A percentile compares a stretch with the other conserved stretches of the same genome.
These are phyloP conservation scores for Aureobasidium subglaciale DNA, from an alignment of 2,329 filamentous ascomycete species.

Conservation along the genomic window DNA sequence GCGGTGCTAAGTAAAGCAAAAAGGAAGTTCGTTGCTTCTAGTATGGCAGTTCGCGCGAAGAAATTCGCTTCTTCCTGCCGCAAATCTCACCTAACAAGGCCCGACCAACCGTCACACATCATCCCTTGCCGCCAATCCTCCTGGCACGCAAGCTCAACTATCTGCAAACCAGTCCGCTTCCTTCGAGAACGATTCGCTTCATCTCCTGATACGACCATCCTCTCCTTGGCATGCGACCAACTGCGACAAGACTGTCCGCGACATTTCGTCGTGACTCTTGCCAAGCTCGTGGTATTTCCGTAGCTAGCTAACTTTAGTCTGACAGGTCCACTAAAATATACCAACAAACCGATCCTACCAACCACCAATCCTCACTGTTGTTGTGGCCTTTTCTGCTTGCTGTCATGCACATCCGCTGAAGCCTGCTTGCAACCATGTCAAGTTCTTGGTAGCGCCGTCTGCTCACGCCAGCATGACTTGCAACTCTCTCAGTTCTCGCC, in stretches of 20 bases:
- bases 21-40: neutral
- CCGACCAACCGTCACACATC: neutral
- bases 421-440: neutral
- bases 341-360: neutral
- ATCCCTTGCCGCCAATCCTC: neutral
- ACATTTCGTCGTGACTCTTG: neutral
- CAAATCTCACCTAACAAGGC: neutral
- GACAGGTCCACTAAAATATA: conserved; percentile 8
- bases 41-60: neutral
- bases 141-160: too few relatives aligned
- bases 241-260: neutral
- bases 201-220: conserved; percentile 3
- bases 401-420: neutral
- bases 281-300: neutral
- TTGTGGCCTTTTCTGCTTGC: too few relatives aligned
- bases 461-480: neutral
- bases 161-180: neutral
- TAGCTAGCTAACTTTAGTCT: conserved; percentile 5
- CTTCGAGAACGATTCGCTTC: conserved; percentile 6
- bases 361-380: neutral
- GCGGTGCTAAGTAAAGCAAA: conserved; percentile 1
- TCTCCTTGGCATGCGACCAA: neutral
- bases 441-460: neutral
- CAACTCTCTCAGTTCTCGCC: neutral
- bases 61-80: too few relatives aligned